Base-by-base conservation (phyloP, 1,284 basidiomycete genomes). In the Fistulina hepatica region DNA sequence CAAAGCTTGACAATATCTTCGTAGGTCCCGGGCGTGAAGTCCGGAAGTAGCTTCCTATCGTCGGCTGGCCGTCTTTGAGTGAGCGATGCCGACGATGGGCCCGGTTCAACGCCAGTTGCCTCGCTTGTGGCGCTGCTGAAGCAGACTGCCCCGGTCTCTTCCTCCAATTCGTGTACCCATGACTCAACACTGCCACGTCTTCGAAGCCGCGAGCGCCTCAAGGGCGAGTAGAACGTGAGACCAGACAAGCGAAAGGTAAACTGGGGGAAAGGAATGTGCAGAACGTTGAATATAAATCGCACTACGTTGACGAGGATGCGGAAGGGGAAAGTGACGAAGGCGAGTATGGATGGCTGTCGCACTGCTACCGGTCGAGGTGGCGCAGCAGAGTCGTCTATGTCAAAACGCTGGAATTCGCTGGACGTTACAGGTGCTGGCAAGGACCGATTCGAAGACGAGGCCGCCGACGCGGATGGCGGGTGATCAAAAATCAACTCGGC, bases 21-120 rank as follows among this genome's bases (percentile, higher is more conserved):
- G 54, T 97, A 97, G n/a, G 76, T 69, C 1, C 82, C 81, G 4
- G 82, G 56, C 36, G 70, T 77, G 61, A 95, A 92, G 43, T 89
- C 81, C 0, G 89, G 88, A 0, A 92, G 61, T 9, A 71, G 45
- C 47, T 70, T 74, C 34, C 51, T 50, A 15, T 61, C 59, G 7
- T 69, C 67, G 4, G 54, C 45, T 45, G 30, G 37, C 30, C 51
- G 44, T 31, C 53, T 33, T 9, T 41, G 43, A 22, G 44, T 51
- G 34, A 35, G 43, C 24, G 37, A 44, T 31, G 20, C 48, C 39
- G 36, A 53, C 22, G 34, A 61, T 48, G 52, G 58, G 1, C 68
- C 67, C 2, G 67, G 60, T n/a, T 64, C 59, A 20, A 60, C 54
- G 5, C 59, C 61, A 3, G 62, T 52, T 24, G 54, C 51, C 17